Conservation (phyloP, 2,329 filamentous ascomycete species). For the Rhytidhysteron rufulum region DNA sequence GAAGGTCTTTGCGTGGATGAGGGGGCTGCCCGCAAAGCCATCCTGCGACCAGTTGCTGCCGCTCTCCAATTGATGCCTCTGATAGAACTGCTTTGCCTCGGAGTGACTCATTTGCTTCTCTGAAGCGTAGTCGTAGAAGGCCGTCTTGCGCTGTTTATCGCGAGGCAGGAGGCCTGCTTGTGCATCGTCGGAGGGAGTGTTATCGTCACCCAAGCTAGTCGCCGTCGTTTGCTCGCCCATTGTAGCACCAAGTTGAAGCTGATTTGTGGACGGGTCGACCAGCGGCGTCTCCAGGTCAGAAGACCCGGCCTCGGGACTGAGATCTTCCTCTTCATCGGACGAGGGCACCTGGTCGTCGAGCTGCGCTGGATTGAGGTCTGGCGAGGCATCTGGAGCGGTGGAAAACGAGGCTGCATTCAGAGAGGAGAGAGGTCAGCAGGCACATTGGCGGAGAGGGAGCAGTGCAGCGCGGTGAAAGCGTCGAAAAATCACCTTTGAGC, state of each 20-base stretch:
- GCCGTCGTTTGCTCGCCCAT: slow-evolving; percentile 15
- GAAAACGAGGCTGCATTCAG: slow-evolving; percentile 20
- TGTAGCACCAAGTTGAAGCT: slow-evolving; percentile 17
- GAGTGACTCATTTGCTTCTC: slow-evolving; percentile 93
- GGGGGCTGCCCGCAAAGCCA: slow-evolving; percentile 37
- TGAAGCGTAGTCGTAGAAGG: slow-evolving; percentile 88
- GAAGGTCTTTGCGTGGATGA: slow-evolving; percentile 43
- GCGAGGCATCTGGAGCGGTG: slow-evolving; percentile 33
- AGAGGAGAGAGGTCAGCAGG: too few species aligned
- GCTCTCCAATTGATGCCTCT: slow-evolving; percentile 71
- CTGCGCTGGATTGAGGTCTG: slow-evolving; percentile 26
- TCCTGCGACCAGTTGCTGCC: slow-evolving; percentile 34
- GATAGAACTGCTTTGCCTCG: slow-evolving; percentile 94
- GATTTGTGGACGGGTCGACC: slow-evolving; percentile 5
- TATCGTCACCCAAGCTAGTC: slow-evolving; percentile 20
- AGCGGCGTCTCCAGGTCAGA: slow-evolving; percentile 22
- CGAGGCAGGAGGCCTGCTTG: slow-evolving; percentile 40
- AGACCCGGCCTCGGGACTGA: slow-evolving; percentile 19
- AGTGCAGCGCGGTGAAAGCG: too few species aligned
- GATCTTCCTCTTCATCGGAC: slow-evolving; percentile 32
- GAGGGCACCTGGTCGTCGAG: slow-evolving; percentile 31
- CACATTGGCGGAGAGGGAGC: background rate
- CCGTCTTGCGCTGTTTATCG: slow-evolving; percentile 64
- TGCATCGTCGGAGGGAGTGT: slow-evolving; percentile 18
- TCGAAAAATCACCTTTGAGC: background rate